Base-by-base conservation (phyloP, 2,329 filamentous ascomycete species). In the Trichoderma arundinaceum region DNA sequence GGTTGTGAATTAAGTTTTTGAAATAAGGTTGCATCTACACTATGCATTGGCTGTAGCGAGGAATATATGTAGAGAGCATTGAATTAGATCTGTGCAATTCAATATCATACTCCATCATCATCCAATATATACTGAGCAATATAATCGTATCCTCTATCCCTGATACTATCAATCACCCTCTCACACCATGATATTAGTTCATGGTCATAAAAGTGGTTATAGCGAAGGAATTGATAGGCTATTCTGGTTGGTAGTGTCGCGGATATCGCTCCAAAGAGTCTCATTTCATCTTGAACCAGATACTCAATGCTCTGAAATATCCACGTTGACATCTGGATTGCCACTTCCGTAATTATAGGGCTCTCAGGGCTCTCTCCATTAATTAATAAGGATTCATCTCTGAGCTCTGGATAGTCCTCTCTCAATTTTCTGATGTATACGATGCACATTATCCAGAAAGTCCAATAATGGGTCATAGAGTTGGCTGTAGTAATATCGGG, bases 221-320 rank as follows among this genome's bases (percentile, higher is more conserved):
- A 38, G 10, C 52, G 46, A 6, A 67, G 56, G 15, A 66, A 66
- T 33, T 69, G 64, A 13, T 68, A 69, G 1, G 71, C 68, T 0
- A 69, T 59, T 8, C 68, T 68, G 1, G 77, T 63, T 0, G 78
- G 77, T 6, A 79, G 73, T 0, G 72, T 59, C 0, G 75, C 69
- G 0, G 79, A 79, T 0, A 76, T 75, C 3, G 75, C 74, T 0
- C 79, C 79, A 63, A 75, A 80, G 0, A 81, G 68, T 17, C 73
- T 77, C 75, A 80, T 77, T 19, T 77, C 73, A 17, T 78, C 76
- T 64, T 75, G 75, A 15, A 78, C 67, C 7, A 80, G 64, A 64
- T 79, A 81, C 7, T 75, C 72, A 49, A 77, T 75, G 46, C 77
- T 78, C 32, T 72, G 69, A 46, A 74, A 75, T 13, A 77, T 76